A percentile compares a stretch with the other conserved stretches of the same genome.
Conservation (phyloP, 768 basidiomycete species). For the Lactarius vividus region DNA sequence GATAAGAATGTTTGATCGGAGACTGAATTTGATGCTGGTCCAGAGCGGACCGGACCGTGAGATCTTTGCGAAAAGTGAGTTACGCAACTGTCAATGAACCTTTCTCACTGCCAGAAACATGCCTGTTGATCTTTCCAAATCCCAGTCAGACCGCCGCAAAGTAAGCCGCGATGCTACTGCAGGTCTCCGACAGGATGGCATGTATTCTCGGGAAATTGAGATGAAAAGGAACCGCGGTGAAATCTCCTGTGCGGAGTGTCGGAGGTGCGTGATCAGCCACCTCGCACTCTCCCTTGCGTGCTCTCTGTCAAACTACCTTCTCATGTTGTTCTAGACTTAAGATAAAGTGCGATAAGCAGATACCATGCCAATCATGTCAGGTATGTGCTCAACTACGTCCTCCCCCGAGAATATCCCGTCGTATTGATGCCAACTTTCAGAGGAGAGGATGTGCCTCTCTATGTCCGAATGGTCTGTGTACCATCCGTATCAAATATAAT, state of each 20-base stretch:
- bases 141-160: conserved; percentile 41
- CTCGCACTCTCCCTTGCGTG: conserved; percentile 3
- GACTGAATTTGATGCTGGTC: too few relatives aligned
- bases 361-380: conserved; percentile 76
- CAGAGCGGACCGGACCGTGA: too few relatives aligned
- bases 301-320: conserved; percentile 6
- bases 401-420: not conserved
- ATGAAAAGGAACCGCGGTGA: conserved; percentile 70
- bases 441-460: conserved; percentile 65
- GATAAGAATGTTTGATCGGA: too few relatives aligned
- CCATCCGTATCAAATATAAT: conserved; percentile 23
- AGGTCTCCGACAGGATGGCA: conserved; percentile 49
- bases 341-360: conserved; percentile 81
- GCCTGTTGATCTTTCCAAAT: conserved; percentile 57
- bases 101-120: conserved; percentile 35
- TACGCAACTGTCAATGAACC: too few relatives aligned
- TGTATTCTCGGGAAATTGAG: conserved; percentile 65
- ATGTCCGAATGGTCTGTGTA: conserved; percentile 63
- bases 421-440: conserved; percentile 32
- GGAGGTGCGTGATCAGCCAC: conserved; percentile 53
- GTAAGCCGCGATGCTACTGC: conserved; percentile 52
- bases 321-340: conserved; percentile 48
- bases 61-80: too few relatives aligned
- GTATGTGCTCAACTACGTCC: conserved; percentile 37
- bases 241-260: conserved; percentile 80